A percentile compares a stretch with the other conserved stretches of the same genome.
phyloP scores from a whole-genome alignment of 306 rosid species.

The Glycine latifolia region DNA sequence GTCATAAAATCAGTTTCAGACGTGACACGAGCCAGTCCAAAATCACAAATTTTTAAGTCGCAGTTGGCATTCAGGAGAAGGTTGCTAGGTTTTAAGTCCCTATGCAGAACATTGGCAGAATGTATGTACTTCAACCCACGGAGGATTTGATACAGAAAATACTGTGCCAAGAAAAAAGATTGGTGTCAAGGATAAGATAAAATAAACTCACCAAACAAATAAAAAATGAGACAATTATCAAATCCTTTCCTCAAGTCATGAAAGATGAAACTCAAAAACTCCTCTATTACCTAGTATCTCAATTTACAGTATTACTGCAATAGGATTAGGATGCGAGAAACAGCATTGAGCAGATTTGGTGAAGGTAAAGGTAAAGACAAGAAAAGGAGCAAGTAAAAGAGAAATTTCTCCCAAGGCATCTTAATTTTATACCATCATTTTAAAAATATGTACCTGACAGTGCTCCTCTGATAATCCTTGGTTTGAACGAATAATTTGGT shows the following conservation, averaged over 20 bases:
- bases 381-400: constrained; percentile 22
- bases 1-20: constrained; percentile 98
- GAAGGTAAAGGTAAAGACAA: not conserved
- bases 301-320: not conserved
- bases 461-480: constrained; percentile 96
- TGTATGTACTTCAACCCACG: constrained; percentile 98
- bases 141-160: constrained; percentile 92
- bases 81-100: constrained; percentile 97
- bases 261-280: not conserved
- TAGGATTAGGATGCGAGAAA: not conserved
- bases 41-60: constrained; percentile 94
- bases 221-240: not conserved
- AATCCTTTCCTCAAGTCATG: not conserved
- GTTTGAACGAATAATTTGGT: constrained; percentile 93
- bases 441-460: constrained; percentile 72
- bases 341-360: constrained; percentile 9
- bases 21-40: constrained; percentile 96
- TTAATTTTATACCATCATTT: constrained; percentile 22
- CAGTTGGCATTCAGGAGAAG: constrained; percentile 94
- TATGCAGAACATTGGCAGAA: constrained; percentile 94
- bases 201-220: constrained; percentile 5
- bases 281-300: constrained; percentile 9
- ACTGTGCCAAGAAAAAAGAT: constrained; percentile 60
- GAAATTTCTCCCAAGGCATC: not conserved
- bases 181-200: constrained; percentile 15